These are phyloP conservation scores for Mortierella sp. DNA, from an alignment of 371 early-diverging fungal genomes.

Conservation along the genomic window DNA sequence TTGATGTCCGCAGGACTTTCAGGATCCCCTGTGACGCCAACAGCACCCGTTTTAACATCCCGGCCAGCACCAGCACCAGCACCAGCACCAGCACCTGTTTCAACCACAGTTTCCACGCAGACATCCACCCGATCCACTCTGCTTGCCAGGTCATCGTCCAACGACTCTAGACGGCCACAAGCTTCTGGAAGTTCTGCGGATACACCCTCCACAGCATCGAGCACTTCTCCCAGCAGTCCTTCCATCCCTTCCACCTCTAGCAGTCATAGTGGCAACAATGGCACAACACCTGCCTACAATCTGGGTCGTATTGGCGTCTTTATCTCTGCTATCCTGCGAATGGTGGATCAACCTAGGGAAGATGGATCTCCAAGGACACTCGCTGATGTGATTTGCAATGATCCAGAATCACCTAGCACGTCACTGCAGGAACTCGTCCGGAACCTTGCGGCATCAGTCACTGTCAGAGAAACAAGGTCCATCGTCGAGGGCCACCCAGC, in stretches of 20 bases:
- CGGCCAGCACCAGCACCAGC: neutral
- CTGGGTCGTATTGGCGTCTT: constrained; percentile 52
- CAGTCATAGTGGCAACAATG: constrained; percentile 14
- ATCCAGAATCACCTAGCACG: constrained; percentile 28
- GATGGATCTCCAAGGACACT: constrained; percentile 50
- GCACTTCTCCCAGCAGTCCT: constrained; percentile 42
- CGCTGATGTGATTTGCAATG: constrained; percentile 54
- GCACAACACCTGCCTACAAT: constrained; percentile 42
- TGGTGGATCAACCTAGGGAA: constrained; percentile 54
- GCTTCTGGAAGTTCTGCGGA: constrained; percentile 12
- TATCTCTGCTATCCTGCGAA: constrained; percentile 49
- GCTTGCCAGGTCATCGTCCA: constrained; percentile 21
- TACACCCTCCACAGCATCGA: constrained; percentile 17
- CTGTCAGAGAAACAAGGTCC: constrained; percentile 46
- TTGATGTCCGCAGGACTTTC: constrained; percentile 5
- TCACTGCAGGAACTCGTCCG: constrained; percentile 41
- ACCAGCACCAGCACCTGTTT: neutral
- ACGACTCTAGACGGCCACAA: constrained; percentile 24
- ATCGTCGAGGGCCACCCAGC: constrained; percentile 49
- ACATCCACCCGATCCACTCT: constrained; percentile 6
- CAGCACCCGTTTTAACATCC: constrained; percentile 1
- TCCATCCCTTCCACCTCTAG: constrained; percentile 22
- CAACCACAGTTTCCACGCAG: neutral
- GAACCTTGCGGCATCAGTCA: constrained; percentile 41
- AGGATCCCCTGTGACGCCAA: constrained; percentile 1